A percentile compares a stretch with the other conserved stretches of the same genome.
phyloP scores from a whole-genome alignment of 2,329 filamentous ascomycete species.

The Stagonosporopsis chrysanthemi region DNA sequence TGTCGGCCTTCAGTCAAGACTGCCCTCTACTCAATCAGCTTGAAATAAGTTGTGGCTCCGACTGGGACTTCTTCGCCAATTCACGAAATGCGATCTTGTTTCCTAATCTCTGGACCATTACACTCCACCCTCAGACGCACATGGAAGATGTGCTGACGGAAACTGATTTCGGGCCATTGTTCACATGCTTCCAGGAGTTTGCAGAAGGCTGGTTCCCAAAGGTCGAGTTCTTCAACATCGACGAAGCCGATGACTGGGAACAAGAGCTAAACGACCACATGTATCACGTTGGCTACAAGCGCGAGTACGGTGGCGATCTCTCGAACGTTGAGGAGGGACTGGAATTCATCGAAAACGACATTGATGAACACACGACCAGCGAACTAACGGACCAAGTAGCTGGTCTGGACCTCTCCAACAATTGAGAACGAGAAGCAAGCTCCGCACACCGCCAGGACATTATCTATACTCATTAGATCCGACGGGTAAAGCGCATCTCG shows the following conservation, averaged over 20 bases:
- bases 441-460: no score
- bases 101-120: not conserved
- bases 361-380: not conserved
- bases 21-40: not conserved
- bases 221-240: constrained; percentile 2
- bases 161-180: not conserved
- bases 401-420: not conserved
- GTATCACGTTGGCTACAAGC: not conserved
- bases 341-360: no score
- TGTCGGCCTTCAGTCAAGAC: not conserved
- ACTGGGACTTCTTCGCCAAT: not conserved
- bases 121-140: not conserved
- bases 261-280: not conserved
- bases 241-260: constrained; percentile 1
- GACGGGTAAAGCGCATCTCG: no score
- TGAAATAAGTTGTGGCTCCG: not conserved
- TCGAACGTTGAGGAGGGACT: not conserved
- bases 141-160: not conserved
- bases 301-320: not conserved
- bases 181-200: not conserved
- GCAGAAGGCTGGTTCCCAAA: constrained; percentile 1
- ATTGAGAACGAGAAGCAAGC: no score
- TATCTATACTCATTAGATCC: no score
- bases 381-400: not conserved
- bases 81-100: not conserved